Conservation (phyloP, 441 rosid genomes). For the Gossypium trilobum region DNA sequence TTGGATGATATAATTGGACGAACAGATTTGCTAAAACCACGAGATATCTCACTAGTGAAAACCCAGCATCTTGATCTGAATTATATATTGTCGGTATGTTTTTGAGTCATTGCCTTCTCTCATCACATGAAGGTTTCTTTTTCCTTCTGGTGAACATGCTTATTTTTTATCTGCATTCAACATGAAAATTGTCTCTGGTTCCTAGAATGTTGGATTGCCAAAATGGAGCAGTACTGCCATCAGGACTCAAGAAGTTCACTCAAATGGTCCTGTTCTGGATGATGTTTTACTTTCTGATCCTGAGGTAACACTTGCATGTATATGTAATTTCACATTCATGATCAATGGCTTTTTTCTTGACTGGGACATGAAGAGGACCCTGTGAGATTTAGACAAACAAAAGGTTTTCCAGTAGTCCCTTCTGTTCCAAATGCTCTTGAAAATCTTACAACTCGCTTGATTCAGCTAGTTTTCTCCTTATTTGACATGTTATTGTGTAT, state of each 20-base stretch:
- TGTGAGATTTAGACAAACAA: background rate
- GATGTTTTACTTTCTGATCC: conserved; percentile 73
- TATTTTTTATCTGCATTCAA: conserved; percentile 10
- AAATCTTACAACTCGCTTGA: background rate
- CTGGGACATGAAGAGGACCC: background rate
- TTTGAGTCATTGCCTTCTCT: conserved; percentile 8
- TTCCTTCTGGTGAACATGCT: conserved; percentile 5
- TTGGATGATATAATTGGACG: conserved; percentile 86
- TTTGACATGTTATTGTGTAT: background rate
- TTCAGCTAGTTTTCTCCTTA: background rate
- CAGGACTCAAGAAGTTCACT: conserved; percentile 81
- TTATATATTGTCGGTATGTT: conserved; percentile 69
- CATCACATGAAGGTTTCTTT: background rate
- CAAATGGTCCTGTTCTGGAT: conserved; percentile 83
- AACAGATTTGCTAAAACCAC: conserved; percentile 59
- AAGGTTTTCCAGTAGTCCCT: background rate
- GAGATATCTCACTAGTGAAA: conserved; percentile 88
- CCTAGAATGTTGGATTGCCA: conserved; percentile 74
- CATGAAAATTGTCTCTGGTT: conserved; percentile 9
- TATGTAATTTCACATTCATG: background rate
- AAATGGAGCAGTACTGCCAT: conserved; percentile 82
- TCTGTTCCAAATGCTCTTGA: background rate
- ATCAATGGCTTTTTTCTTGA: background rate
- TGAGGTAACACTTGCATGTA: conserved; percentile 40
- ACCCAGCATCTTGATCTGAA: conserved; percentile 92